Evolutionary conservation across 2,329 filamentous ascomycete species (phyloP).

Genomic region (Cordyceps cicadae): DNA sequence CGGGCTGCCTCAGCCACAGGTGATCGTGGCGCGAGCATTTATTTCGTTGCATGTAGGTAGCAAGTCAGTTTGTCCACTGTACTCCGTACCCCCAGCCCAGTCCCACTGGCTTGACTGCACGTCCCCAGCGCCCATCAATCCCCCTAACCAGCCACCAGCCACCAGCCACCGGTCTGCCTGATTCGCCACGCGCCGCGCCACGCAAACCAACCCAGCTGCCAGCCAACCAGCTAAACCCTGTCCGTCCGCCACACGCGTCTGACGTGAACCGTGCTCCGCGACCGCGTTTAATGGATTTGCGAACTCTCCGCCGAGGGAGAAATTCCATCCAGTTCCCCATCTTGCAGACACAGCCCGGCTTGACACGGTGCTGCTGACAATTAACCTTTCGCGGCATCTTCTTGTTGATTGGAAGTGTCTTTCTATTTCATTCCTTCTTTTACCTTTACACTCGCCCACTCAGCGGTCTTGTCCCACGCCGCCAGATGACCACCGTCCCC

Average conservation of each 20-base stretch:
- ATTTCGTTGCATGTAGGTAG: too few species aligned
- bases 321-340: conserved; percentile 5
- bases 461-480: background rate
- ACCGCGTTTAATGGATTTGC: conserved; percentile 15
- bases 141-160: background rate
- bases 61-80: too few species aligned
- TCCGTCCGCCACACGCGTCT: conserved; percentile 11
- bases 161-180: background rate
- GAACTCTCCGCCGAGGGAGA: background rate
- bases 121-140: too few species aligned
- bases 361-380: background rate
- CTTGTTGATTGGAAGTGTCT: background rate
- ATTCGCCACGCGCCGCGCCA: background rate
- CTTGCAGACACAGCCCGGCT: background rate
- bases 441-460: background rate
- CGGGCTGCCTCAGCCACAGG: too few species aligned
- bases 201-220: background rate
- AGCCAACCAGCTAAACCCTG: background rate
- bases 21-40: too few species aligned
- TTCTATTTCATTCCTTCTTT: background rate
- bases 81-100: too few species aligned
- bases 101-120: background rate
- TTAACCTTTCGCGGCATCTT: background rate
- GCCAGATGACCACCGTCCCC: conserved; percentile 1
- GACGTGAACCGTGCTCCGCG: conserved; percentile 14